Evolutionary conservation across 208 protist genomes (phyloP).

Genomic region (Borovskyia barvae): DNA sequence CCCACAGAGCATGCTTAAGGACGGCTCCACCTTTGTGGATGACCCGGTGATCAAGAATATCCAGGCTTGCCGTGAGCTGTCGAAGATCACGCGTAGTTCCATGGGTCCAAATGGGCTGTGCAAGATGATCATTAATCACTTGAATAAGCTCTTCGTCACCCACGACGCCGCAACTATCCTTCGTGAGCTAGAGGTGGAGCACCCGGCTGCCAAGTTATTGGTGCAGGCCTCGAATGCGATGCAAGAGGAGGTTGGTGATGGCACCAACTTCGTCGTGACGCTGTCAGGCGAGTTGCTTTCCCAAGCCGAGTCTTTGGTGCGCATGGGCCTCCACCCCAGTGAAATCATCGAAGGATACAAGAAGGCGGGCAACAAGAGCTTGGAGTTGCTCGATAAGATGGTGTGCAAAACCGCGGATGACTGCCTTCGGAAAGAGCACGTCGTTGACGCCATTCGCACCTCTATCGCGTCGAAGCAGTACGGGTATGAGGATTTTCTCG

Average conservation of each 20-base stretch:
- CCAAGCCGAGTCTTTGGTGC: constrained; percentile 96
- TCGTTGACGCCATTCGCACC: constrained; percentile 74
- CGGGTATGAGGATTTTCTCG: constrained; percentile 96
- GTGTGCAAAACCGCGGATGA: constrained; percentile 77
- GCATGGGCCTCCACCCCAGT: constrained; percentile 96
- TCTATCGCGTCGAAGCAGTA: constrained; percentile 96
- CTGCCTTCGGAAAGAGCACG: constrained; percentile 77
- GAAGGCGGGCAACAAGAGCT: constrained; percentile 89
- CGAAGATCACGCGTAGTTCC: constrained; percentile 96
- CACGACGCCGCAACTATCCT: constrained; percentile 99
- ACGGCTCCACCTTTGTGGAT: constrained; percentile 90
- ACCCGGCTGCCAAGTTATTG: constrained; percentile 98
- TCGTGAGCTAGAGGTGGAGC: constrained; percentile 98
- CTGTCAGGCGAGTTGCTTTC: constrained; percentile 98
- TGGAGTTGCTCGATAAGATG: constrained; percentile 89
- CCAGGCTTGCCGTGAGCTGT: constrained; percentile 96
- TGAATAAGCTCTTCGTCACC: constrained; percentile 99
- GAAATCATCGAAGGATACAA: constrained; percentile 99
- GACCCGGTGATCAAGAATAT: constrained; percentile 99
- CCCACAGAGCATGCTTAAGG: constrained; percentile 90
- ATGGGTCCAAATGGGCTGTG: constrained; percentile 99
- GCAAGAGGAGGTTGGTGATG: constrained; percentile 99
- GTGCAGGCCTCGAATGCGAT: constrained; percentile 98
- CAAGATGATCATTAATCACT: constrained; percentile 99
- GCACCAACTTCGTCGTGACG: constrained; percentile 98